Evolutionary conservation across 257 asterid species (phyloP).

Genomic region (Penstemon davidsonii): DNA sequence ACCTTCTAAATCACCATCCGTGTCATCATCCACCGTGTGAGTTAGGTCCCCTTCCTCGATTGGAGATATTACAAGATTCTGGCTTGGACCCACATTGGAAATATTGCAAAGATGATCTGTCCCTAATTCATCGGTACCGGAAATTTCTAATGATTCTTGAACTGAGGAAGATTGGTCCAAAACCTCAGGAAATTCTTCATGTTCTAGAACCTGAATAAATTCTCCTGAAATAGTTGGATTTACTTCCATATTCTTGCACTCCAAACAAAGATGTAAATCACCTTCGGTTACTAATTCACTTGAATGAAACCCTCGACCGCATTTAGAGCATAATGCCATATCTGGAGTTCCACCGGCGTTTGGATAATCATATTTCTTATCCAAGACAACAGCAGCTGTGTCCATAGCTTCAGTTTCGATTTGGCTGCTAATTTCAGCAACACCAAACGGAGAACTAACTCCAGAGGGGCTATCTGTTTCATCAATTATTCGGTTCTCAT

Average conservation of each 20-base stretch:
- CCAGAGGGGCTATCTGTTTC: constrained; percentile 32
- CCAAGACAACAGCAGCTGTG: constrained; percentile 38
- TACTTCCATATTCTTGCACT: constrained; percentile 51
- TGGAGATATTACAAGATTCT: constrained; percentile 30
- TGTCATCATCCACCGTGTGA: constrained; percentile 35
- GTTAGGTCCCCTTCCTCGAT: constrained; percentile 37
- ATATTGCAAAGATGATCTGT: constrained; percentile 30
- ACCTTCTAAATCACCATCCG: constrained; percentile 51
- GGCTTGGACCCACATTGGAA: constrained; percentile 35
- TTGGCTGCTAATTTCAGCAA: constrained; percentile 36
- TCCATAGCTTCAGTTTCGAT: constrained; percentile 33
- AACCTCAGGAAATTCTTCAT: constrained; percentile 32
- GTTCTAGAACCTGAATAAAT: constrained; percentile 32
- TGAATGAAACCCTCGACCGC: constrained; percentile 42
- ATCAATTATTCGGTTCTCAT: constrained; percentile 29
- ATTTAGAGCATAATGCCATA: constrained; percentile 56
- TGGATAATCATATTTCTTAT: constrained; percentile 29
- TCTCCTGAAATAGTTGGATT: constrained; percentile 37
- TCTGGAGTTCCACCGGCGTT: constrained; percentile 37
- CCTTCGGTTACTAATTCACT: constrained; percentile 46
- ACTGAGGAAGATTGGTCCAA: constrained; percentile 34
- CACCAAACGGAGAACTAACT: constrained; percentile 34
- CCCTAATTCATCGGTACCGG: constrained; percentile 36
- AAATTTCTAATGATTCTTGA: constrained; percentile 38
- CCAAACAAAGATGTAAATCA: constrained; percentile 52